Conservation (phyloP, 2,329 filamentous ascomycete genomes). For the Parascedosporium putredinis region DNA sequence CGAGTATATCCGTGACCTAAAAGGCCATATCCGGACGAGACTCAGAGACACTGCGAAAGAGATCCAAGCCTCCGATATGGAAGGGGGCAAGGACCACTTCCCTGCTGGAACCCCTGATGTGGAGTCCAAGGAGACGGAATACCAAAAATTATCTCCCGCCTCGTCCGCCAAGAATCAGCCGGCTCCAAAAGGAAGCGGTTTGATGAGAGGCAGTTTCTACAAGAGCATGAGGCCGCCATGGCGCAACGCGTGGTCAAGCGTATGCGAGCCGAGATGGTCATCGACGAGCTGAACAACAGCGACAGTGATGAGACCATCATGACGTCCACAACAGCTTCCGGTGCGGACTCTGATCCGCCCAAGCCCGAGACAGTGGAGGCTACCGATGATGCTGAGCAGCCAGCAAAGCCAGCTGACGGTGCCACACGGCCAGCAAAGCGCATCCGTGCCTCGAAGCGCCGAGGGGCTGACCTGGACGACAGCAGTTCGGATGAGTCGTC, state of each 20-base stretch:
- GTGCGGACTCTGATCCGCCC: constrained; percentile 11
- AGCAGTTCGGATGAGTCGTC: constrained; percentile 26
- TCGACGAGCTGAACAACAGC: constrained; percentile 42
- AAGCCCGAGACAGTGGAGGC: constrained; percentile 3
- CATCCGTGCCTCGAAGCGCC: constrained; percentile 6
- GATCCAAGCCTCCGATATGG: constrained; percentile 46
- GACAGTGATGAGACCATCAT: constrained; percentile 26
- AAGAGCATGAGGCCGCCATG: constrained; percentile 36
- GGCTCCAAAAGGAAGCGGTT: constrained; percentile 37
- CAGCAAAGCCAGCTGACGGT: constrained; percentile 33
- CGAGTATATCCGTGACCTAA: constrained; percentile 68
- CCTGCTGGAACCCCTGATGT: constrained; percentile 10
- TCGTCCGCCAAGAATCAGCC: constrained; percentile 31
- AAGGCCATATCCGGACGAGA: constrained; percentile 62
- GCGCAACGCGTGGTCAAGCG: constrained; percentile 48
- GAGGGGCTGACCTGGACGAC: constrained; percentile 20
- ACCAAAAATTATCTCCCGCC: constrained; percentile 43
- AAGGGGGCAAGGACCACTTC: constrained; percentile 35
- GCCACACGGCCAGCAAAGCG: constrained; percentile 31
- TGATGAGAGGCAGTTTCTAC: constrained; percentile 41
- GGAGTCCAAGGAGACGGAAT: constrained; percentile 29
- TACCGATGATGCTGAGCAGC: constrained; percentile 25
- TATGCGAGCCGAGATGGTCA: constrained; percentile 49
- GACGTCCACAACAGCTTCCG: constrained; percentile 11
- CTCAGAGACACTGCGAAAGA: constrained; percentile 57